Conservation (phyloP, 2,329 filamentous ascomycete species). For the Scytalidium sp. region DNA sequence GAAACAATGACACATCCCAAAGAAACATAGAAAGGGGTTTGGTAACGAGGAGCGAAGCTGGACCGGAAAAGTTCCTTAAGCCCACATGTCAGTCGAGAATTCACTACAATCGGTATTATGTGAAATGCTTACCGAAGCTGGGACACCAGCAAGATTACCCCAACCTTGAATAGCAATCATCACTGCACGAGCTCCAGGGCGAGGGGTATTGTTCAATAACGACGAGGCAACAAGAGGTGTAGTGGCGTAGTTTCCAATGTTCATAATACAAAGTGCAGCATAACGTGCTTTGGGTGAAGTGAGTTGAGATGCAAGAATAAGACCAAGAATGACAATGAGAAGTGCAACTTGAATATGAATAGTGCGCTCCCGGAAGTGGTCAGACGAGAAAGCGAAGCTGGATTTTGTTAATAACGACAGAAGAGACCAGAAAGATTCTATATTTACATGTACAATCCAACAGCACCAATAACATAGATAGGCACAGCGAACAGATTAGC, state of each 20-base stretch:
- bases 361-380: conserved; percentile 41
- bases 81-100: background rate
- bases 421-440: background rate
- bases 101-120: background rate
- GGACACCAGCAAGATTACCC: background rate
- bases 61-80: background rate
- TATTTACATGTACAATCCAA: background rate
- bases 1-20: background rate
- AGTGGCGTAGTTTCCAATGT: background rate
- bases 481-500: background rate
- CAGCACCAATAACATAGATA: background rate
- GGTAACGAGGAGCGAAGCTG: background rate
- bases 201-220: background rate
- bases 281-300: background rate
- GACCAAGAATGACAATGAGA: conserved; percentile 36
- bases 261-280: background rate
- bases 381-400: conserved; percentile 28
- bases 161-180: background rate
- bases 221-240: background rate
- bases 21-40: background rate
- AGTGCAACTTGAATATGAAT: conserved; percentile 41
- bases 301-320: conserved; percentile 24
- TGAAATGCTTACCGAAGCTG: background rate
- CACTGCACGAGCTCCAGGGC: background rate
- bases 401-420: background rate